Conservation (phyloP, 495 filamentous ascomycete species). For the Pseudevernia furfuracea region DNA sequence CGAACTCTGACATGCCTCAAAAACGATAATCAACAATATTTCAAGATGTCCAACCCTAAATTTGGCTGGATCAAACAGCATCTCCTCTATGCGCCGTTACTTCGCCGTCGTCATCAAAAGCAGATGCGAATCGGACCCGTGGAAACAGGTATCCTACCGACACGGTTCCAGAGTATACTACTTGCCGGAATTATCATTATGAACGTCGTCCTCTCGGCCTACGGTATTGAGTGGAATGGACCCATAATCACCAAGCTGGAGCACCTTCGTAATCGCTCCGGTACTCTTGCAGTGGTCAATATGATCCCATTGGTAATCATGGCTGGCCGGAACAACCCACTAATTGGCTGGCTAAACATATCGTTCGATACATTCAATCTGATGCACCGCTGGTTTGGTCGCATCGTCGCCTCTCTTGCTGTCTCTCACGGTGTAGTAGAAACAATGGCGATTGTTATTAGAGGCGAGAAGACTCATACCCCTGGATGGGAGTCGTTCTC, state of each 20-base stretch:
- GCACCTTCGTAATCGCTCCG: slow-evolving; percentile 66
- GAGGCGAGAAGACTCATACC: slow-evolving; percentile 32
- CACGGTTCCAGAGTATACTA: slow-evolving; percentile 69
- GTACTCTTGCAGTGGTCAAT: slow-evolving; percentile 68
- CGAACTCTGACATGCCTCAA: slow-evolving; percentile 67
- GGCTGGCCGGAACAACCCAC: slow-evolving; percentile 61
- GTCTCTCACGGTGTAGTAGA: slow-evolving; percentile 57
- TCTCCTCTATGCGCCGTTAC: slow-evolving; percentile 76
- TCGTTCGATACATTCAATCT: slow-evolving; percentile 75
- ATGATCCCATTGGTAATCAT: slow-evolving; percentile 67
- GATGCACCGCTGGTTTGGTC: slow-evolving; percentile 70
- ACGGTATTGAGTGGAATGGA: slow-evolving; percentile 36
- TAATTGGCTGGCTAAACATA: slow-evolving; percentile 56
- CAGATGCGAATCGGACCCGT: slow-evolving; percentile 70
- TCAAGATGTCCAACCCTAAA: slow-evolving; percentile 36
- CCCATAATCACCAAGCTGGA: slow-evolving; percentile 39
- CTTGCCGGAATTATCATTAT: slow-evolving; percentile 62
- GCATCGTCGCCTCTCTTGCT: slow-evolving; percentile 60
- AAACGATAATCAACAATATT: slow-evolving; percentile 63
- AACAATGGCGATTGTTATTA: slow-evolving; percentile 59
- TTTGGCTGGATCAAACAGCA: slow-evolving; percentile 68
- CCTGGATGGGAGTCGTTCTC: slow-evolving; percentile 55
- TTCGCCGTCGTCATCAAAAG: slow-evolving; percentile 74
- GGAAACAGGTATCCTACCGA: slow-evolving; percentile 80
- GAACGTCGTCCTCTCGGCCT: slow-evolving; percentile 71